Evolutionary conservation across 208 protist species (phyloP).

Genomic region (Tritrichomonas musculus): DNA sequence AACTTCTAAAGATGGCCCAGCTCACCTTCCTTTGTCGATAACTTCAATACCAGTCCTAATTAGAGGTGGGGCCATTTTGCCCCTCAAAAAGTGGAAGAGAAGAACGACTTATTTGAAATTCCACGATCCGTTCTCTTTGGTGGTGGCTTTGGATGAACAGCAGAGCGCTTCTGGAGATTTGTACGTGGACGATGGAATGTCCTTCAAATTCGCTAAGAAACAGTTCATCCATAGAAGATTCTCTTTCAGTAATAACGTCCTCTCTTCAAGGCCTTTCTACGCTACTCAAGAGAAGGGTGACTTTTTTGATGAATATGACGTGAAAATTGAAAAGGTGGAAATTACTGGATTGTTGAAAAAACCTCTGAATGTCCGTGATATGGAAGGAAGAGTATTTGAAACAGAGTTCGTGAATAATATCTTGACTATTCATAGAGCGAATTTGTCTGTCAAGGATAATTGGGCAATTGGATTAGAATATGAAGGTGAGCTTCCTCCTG

Average conservation of each 20-base stretch:
- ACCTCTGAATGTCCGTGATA: background rate
- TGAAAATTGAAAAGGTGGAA: background rate
- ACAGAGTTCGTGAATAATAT: background rate
- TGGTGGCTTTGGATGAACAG: constrained; percentile 46
- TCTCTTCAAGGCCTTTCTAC: background rate
- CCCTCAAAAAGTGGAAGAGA: constrained; percentile 72
- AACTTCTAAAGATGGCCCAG: background rate
- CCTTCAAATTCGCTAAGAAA: constrained; percentile 33
- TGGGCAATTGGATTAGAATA: background rate
- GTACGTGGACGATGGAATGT: constrained; percentile 45
- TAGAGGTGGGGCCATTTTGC: constrained; percentile 75
- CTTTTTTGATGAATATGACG: background rate
- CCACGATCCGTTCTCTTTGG: constrained; percentile 58
- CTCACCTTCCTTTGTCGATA: background rate
- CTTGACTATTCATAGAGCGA: background rate
- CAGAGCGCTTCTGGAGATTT: constrained; percentile 32
- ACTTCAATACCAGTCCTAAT: constrained; percentile 74
- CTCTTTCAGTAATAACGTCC: background rate
- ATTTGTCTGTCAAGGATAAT: background rate
- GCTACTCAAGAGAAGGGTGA: background rate
- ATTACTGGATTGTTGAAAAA: background rate
- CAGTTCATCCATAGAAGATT: background rate
- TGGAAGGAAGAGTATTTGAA: background rate
- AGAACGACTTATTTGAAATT: constrained; percentile 65
- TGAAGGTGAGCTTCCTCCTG: background rate